Base-by-base conservation (phyloP, 352 stramenopile species). In the Phytophthora cryptogea region DNA sequence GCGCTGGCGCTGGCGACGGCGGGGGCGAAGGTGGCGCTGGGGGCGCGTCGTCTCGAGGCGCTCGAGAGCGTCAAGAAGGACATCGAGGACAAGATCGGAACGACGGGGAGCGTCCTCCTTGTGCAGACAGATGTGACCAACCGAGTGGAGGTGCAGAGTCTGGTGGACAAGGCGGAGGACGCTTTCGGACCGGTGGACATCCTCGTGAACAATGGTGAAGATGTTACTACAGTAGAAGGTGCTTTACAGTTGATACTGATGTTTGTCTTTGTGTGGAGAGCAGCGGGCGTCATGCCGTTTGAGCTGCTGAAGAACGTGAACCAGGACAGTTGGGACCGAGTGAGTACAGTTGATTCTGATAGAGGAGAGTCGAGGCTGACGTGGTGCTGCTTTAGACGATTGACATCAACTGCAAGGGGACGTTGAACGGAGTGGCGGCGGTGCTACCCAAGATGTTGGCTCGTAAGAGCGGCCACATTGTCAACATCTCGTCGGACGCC, bases 341-440 rank as follows among this genome's bases (percentile, higher is more conserved):
- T 76, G 28, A 45, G 57, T 32, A 39, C 23, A 17, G 9, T 26
- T 42, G 9, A 7, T 39, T 5, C 33, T 39, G 5, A 20, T 10
- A n/a, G 14, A 14, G 33, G 6, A 11, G 6, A 9, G 36, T 26
- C 4, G 32, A 17, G 10, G 56, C 17, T 68, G 27, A 58, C 13
- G 8, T 31, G 14, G 16, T 17, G n/a, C 45, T 53, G 8, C 10
- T 49, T 11, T 16, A 76, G 63, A 96, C 85, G 10, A 89, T 98
- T 41, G 92, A 97, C 68, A 90, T 97, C 39, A 98, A 98, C 72
- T 97, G 89, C 77, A 97, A 97, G 63, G 93, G 91, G 28, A 78
- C 86, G 16, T 81, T 97, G 54, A 94, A 97, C 67, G 89, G 88
- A 17, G 84, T 97, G 59, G 89, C 77, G 0, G 75, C 75, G 7